Base-by-base conservation (phyloP, 1,139 yeast species). In the Spencermartinsiella ligniputridi region DNA sequence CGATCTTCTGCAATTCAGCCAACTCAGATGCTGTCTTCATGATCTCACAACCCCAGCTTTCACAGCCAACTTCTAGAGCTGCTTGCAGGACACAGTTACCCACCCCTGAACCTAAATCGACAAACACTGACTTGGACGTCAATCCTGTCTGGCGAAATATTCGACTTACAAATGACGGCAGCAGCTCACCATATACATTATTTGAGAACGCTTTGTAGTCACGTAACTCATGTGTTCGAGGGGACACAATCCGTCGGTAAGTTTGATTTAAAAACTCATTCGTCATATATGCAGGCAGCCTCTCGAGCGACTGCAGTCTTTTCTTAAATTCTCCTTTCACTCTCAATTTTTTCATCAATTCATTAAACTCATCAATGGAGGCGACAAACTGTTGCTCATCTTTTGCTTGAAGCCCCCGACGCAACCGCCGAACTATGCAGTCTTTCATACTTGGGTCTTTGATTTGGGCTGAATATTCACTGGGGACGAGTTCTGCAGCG, bases 51-150 rank as follows among this genome's bases (percentile, higher is more conserved):
- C 97, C 97, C 57, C 87, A 88, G 62, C 95, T 81, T 41, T 71
- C 70, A 48, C 90, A 86, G 1, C 96, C 96, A 61, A 79, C 81
- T 57, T 89, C 96, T 22, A 89, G 66, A 0, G 96, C 89, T 0
- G 96, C 95, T 62, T 89, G 97, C 41, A 89, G 74, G 0, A 86
- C 83, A 44, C 96, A 87, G 59, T 89, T 89, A 0, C 96, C 97
- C 3, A 90, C 97, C 3, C 97, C 97, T 0, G 95, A 87, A 0
- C 97, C 97, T 32, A 90, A 70, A 63, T 86, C 97, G 50, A 89
- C 80, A 58, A 88, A 89, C 19, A 72, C 75, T 42, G 78, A 76
- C 1, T 65, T 64, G 1, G 80, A 72, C 27, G 67, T 63, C 41
- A 88, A 68, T 1, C 71, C 72, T 35, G 89, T 83, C 57, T 85